Base-by-base conservation (phyloP, 1,139 yeast genomes). In the Debaryomyces sp. region DNA sequence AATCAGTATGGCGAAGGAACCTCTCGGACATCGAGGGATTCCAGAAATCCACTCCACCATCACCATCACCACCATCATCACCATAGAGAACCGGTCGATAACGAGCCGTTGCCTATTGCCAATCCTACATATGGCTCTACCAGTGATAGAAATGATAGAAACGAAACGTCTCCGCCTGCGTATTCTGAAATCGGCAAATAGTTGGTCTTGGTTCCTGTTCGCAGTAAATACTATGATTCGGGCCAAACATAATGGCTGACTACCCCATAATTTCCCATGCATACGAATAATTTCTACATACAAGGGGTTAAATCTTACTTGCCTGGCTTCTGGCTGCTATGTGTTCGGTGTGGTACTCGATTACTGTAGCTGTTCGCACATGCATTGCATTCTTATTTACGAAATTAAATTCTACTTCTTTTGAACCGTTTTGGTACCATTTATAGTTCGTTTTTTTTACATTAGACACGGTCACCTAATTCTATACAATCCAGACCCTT, bases 131-230 rank as follows among this genome's bases (percentile, higher is more conserved):
- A 70, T 44, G 71, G 73, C 17, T 60, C 73, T 13, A 60, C 63
- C 3, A 53, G 43, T 42, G 50, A 35, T 35, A 18, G 43, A 12
- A 9, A 32, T 15, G 35, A 42, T 32, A 37, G 42, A 34, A 37
- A 34, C 44, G 49, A 49, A 12, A 46, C 45, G 3, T 36, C 44
- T 15, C 77, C 78, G 12, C 78, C 78, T 1, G 72, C 75, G 12
- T 73, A 73, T 54, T 49, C 73, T 4, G 77, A 70, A 49, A 35
- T 68, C 12, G 27, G 27, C 22, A 43, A 43, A 23, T 43, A 18
- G 17, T 5, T 22, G 18, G 13, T n/a, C 12, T 17, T 6, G 12
- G 12, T 4, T 32, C 6, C n/a, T 5, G 8, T 32, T 32, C 21
- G 35, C 35, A 32, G 21, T 32, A 12, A 32, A 8, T 5, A 6